phyloP scores from a whole-genome alignment of 2,329 filamentous ascomycete genomes.

The Paramyrothecium sp. region DNA sequence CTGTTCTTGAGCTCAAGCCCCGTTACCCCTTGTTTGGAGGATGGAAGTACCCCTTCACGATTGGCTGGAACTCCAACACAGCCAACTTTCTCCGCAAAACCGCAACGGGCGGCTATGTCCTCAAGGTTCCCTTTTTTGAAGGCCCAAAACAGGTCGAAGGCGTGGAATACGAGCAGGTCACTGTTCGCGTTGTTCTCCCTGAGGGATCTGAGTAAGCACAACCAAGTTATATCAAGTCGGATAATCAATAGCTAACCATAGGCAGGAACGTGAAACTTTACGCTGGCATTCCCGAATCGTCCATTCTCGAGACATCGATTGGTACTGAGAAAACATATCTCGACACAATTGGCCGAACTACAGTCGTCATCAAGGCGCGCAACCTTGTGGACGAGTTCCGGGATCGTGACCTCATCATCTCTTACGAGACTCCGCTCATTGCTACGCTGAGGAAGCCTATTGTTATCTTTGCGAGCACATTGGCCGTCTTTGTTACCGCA shows the following conservation, averaged over 20 bases:
- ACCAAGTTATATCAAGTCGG: background rate
- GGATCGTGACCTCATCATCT: slow-evolving; percentile 78
- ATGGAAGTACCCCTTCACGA: slow-evolving; percentile 97
- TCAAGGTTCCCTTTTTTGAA: slow-evolving; percentile 91
- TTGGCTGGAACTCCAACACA: slow-evolving; percentile 92
- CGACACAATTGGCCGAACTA: slow-evolving; percentile 86
- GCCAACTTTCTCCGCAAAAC: slow-evolving; percentile 71
- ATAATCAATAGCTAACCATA: slow-evolving; percentile 27
- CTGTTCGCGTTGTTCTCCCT: slow-evolving; percentile 80
- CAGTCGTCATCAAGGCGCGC: slow-evolving; percentile 73
- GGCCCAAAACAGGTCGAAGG: slow-evolving; percentile 86
- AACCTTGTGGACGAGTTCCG: slow-evolving; percentile 91
- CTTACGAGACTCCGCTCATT: slow-evolving; percentile 78
- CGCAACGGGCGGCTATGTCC: slow-evolving; percentile 68
- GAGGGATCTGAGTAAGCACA: slow-evolving; percentile 79
- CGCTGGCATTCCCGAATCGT: slow-evolving; percentile 66
- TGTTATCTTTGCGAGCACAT: slow-evolving; percentile 70
- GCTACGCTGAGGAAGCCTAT: slow-evolving; percentile 83
- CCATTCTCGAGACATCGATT: slow-evolving; percentile 56
- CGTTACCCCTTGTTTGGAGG: slow-evolving; percentile 95
- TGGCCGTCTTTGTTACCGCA: slow-evolving; percentile 70
- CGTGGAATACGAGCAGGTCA: slow-evolving; percentile 78
- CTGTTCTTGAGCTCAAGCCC: slow-evolving; percentile 86
- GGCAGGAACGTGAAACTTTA: slow-evolving; percentile 74
- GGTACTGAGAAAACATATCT: slow-evolving; percentile 84